Percentiles rank a stretch among this genome's conserved stretches.
These are phyloP conservation scores for Russula foetens DNA, from an alignment of 768 basidiomycete genomes.

Conservation along the genomic window DNA sequence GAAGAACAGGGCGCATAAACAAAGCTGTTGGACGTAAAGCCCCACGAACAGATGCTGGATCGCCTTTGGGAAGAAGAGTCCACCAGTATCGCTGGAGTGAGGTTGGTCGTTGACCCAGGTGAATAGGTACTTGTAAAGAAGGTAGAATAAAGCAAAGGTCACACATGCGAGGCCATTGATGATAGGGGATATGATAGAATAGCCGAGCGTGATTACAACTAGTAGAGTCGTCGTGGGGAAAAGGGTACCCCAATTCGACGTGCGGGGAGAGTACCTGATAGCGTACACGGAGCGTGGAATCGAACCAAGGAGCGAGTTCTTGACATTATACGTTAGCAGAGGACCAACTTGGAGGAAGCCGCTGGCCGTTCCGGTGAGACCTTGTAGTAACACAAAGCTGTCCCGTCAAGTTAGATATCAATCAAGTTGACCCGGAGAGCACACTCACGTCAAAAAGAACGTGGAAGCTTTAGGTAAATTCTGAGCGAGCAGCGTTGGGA, in stretches of 20 bases:
- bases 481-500: constrained; percentile 66
- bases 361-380: constrained; percentile 68
- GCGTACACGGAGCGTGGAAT: constrained; percentile 80
- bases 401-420: background rate
- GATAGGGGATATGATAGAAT: constrained; percentile 85
- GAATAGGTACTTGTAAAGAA: constrained; percentile 56
- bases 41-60: constrained; percentile 91
- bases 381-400: constrained; percentile 73
- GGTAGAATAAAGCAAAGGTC: constrained; percentile 78
- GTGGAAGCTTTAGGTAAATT: constrained; percentile 79
- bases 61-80: constrained; percentile 93
- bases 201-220: constrained; percentile 72
- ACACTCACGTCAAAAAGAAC: constrained; percentile 77
- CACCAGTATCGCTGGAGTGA: constrained; percentile 70
- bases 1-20: constrained; percentile 86
- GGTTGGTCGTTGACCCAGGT: constrained; percentile 58
- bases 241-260: constrained; percentile 67
- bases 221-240: constrained; percentile 71
- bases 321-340: constrained; percentile 82
- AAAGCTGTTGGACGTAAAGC: constrained; percentile 84
- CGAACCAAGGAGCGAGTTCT: constrained; percentile 76
- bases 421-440: background rate
- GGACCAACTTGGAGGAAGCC: constrained; percentile 74
- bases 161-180: constrained; percentile 84
- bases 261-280: constrained; percentile 69